Base-by-base conservation (phyloP, 2,329 filamentous ascomycete species). In the Colletotrichum magnum region DNA sequence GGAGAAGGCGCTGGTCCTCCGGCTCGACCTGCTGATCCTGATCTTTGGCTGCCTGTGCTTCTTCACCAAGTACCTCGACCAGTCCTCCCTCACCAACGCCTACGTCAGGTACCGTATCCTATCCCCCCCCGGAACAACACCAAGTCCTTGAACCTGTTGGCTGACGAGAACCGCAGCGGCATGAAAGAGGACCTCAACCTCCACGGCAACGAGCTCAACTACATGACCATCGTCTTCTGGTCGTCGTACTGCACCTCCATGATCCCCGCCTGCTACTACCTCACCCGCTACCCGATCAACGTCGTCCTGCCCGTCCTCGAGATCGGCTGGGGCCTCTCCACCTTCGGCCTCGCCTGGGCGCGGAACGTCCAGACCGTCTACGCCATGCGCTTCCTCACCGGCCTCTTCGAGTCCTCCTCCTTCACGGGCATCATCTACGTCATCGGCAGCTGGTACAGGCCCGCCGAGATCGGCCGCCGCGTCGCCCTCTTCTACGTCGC, bases 401-500 rank as follows among this genome's bases (percentile, higher is more conserved):
- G 83, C 4, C 73, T 84, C 5, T 79, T 79, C 43, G 81, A 83
- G 72, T 78, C 77, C 13, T 75, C 77, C 3, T 81, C 79, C 68
- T 67, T 67, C 58, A 66, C 67, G 2, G 67, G 67, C 39, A 63
- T 70, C 52, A 58, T 70, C 28, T 82, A 81, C 59, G 80, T 81
- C 1, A 80, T 85, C 43, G 81, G 83, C 3, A 81, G 79, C 2
- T 85, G 83, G 83, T 85, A 85, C 65, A 75, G 76, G 72, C 52
- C 63, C 24, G 39, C 62, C 4, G 67, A 70, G 63, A 79, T 85
- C 0, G 88, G 86, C 66, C 89, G 89, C 72, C 82, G 88, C 13
- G 79, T 82, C 1, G 82, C 81, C 67, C 80, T 85, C 51, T 84
- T 85, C 74, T 81, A 84, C 63, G 81, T 87, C 1, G 85, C 83